Conservation (phyloP, 73 alveolate species). For the Chromera velia region DNA sequence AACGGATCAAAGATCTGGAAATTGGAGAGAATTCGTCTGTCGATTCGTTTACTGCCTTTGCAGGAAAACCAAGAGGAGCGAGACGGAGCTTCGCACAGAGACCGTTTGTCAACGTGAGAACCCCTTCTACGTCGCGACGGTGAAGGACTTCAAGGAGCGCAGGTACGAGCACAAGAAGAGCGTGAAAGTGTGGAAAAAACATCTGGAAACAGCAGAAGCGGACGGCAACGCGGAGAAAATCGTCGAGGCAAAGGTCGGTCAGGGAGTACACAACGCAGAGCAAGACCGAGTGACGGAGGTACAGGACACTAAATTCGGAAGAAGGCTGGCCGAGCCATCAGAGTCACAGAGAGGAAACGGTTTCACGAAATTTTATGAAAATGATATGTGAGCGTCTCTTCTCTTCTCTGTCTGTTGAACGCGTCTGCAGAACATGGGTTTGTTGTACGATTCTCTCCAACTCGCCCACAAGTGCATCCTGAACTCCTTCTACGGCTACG, state of each 20-base stretch:
- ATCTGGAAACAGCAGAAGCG: slow-evolving; percentile 74
- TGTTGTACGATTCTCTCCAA: slow-evolving; percentile 36
- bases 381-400: too few relatives aligned
- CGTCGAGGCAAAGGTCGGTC: slow-evolving; percentile 4
- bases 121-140: slow-evolving; percentile 97
- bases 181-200: slow-evolving; percentile 86
- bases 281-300: too few relatives aligned
- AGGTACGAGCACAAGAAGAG: slow-evolving; percentile 90
- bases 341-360: too few relatives aligned
- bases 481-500: slow-evolving; percentile 99
- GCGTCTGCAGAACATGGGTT: slow-evolving; percentile 11
- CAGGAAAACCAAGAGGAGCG: slow-evolving; percentile 68
- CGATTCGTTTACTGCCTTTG: too few relatives aligned
- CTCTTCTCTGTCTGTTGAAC: too few relatives aligned
- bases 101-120: slow-evolving; percentile 99
- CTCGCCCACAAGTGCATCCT: slow-evolving; percentile 97
- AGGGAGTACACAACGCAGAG: too few relatives aligned
- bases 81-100: slow-evolving; percentile 71
- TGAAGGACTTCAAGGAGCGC: slow-evolving; percentile 90
- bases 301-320: too few relatives aligned
- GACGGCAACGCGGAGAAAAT: not conserved
- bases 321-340: too few relatives aligned
- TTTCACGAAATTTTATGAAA: too few relatives aligned
- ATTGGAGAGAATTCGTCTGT: too few relatives aligned
- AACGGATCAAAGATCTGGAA: too few relatives aligned